Evolutionary conservation across 2,329 filamentous ascomycete species (phyloP), one percentile per base, ranked within the genome.

Genomic region (Xylariaceae sp.): DNA sequence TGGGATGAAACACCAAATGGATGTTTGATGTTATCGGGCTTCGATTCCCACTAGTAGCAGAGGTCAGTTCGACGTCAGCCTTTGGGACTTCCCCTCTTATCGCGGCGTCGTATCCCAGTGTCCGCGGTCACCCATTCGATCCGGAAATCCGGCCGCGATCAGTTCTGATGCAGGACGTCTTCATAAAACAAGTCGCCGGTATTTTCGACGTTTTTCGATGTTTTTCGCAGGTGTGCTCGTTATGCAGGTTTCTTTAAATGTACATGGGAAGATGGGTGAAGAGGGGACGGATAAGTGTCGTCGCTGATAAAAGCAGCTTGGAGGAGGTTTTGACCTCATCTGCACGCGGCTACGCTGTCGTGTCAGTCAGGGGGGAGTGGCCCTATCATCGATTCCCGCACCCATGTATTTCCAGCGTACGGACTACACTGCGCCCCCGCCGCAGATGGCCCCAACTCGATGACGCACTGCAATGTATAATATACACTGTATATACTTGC

Each of bases 31-130:
- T 51, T 39, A 31, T 59, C 55, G 49, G 55, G 50, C 46, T 57
- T 47, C 41, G 49, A 49, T 12, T 48, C 53, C 53, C 44, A 43
- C 45, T 6, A 26, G 19, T 19, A 19, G 19, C 19, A 19, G 54
- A 58, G 55, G 52, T 60, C 58, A 58, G 52, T 58, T 60, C 58
- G 53, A 58, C 53, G 58, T 60, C 55, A 59, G 55, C 57, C 47
- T 49, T 44, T 55, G 48, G 49, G 27, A 41, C 43, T 59, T 57
- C 57, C 57, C 57, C 57, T 59, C 58, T 56, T 58, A 55, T 58
- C 55, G 50, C 47, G 47, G 44, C 48, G 51, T 55, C 47, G 58
- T 55, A 58, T 60, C 50, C 53, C 47, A 48, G 42, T 37, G 42
- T 34, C 52, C 51, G 53, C 52, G 54, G 47, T 46, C 51, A 40